Evolutionary conservation across 129 eudicot genomes (phyloP), one percentile per base, ranked within the genome.

Genomic region (Escallonia rubra): DNA sequence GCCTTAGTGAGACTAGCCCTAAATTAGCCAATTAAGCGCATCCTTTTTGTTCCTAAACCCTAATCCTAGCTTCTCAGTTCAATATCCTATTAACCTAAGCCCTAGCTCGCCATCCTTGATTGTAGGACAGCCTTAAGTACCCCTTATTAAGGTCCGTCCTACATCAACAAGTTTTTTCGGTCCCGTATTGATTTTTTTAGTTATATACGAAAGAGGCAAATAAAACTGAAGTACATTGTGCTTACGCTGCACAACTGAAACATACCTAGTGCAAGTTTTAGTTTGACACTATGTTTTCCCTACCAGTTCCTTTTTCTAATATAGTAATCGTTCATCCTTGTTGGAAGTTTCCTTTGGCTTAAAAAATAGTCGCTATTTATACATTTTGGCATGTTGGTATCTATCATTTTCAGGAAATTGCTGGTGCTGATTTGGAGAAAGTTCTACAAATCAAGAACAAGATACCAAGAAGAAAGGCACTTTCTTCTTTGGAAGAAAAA

Each of bases 381-480:
- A 41, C 60, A 40, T 23, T 53, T 42, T 66, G 61, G 47, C 52
- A 34, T 64, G 54, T 34, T 65, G 71, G 67, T 65, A 52, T 74
- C 23, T 63, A 13, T 61, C 47, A 5, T 69, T 15, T 74, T 55
- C 65, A 93, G 99, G 99, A 89, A 79, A 94, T 94, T 81, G 90
- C 84, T 68, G 99, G 99, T 65, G 86, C 76, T 54, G 96, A 87
- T 66, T 82, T 94, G 78, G 81, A 83, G 7, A 80, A 81, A 76
- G 90, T 77, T 14, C 85, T 94, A 10, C 99, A 94, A 74, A 85
- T 94, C 7, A 87, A 89, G 74, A 83, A 78, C 54, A 94, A 94
- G 80, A 80, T 90, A 46, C 99, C 99, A 59, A 81, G 99, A 85
- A 87, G 96, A 80, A 94, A 94, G 78, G 94, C 99, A 10, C 74